Evolutionary conservation across 1,284 basidiomycete species (phyloP).

Genomic region (Ceratobasidium sp.): DNA sequence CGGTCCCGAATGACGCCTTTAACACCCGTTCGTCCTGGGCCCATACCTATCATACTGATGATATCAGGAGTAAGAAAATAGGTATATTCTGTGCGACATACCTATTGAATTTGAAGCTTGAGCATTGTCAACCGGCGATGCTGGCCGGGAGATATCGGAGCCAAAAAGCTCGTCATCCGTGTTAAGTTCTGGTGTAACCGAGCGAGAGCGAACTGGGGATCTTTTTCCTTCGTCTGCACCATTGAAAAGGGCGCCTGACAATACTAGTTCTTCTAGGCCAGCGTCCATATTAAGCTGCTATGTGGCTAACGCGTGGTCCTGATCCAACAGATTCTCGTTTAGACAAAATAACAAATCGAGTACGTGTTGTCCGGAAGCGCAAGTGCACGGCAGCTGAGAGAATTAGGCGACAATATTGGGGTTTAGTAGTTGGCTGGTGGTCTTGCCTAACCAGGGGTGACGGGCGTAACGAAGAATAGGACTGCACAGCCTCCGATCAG

Average conservation of each 20-base stretch:
- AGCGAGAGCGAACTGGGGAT: slow-evolving; percentile 67
- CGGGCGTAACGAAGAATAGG: too few species aligned
- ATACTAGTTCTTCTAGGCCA: slow-evolving; percentile 75
- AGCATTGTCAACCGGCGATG: slow-evolving; percentile 49
- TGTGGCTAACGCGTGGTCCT: not conserved
- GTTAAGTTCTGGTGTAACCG: slow-evolving; percentile 66
- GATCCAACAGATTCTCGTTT: not conserved
- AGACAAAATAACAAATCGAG: not conserved
- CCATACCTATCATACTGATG: slow-evolving; percentile 69
- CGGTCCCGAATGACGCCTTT: slow-evolving; percentile 86
- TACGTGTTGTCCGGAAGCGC: not conserved
- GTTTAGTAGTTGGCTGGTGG: too few species aligned
- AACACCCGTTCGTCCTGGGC: slow-evolving; percentile 83
- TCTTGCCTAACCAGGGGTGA: too few species aligned
- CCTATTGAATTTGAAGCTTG: slow-evolving; percentile 48
- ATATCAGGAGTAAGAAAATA: slow-evolving; percentile 48
- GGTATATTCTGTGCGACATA: slow-evolving; percentile 53
- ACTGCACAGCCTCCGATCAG: too few species aligned
- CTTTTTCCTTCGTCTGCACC: slow-evolving; percentile 59
- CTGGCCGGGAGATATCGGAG: slow-evolving; percentile 51
- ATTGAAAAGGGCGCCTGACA: slow-evolving; percentile 82
- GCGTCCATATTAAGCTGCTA: slow-evolving; percentile 20
- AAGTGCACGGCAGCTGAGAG: too few species aligned
- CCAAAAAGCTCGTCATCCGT: slow-evolving; percentile 66
- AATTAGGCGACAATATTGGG: too few species aligned